phyloP scores from a whole-genome alignment of 2,329 filamentous ascomycete genomes.

The Ceratocystis eucalypticola region DNA sequence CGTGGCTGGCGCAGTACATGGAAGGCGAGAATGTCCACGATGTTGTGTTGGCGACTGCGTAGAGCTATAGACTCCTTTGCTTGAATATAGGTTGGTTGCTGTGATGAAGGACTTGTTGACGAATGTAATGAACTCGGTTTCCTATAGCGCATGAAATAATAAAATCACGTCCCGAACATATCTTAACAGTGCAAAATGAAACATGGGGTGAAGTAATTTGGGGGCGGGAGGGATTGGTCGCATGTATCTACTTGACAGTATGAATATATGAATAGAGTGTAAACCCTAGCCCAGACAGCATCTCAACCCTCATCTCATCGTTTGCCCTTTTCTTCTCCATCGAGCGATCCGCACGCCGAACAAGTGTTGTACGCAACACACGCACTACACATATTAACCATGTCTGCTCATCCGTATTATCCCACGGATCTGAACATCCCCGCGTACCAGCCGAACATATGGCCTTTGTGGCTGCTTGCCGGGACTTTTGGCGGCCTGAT shows the following conservation, averaged over 20 bases:
- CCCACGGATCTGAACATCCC: slow-evolving; percentile 49
- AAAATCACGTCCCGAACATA: not conserved
- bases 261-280: not conserved
- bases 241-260: too few relatives aligned
- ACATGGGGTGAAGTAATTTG: not conserved
- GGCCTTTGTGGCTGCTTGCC: slow-evolving; percentile 26
- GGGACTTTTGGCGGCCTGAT: slow-evolving; percentile 9
- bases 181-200: not conserved
- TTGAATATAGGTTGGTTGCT: not conserved
- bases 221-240: not conserved
- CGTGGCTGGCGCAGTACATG: slow-evolving; percentile 3
- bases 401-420: slow-evolving; percentile 52
- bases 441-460: slow-evolving; percentile 53
- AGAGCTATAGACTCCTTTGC: not conserved
- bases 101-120: not conserved
- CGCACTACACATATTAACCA: not conserved
- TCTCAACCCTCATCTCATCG: not conserved
- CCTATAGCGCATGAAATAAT: not conserved
- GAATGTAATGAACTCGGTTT: not conserved
- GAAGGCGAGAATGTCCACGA: not conserved
- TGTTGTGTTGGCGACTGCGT: not conserved
- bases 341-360: not conserved
- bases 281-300: not conserved
- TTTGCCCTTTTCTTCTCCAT: not conserved
- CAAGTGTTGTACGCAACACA: not conserved